phyloP scores from a whole-genome alignment of 352 stramenopile species.

The Halophytophthora polymorphica region DNA sequence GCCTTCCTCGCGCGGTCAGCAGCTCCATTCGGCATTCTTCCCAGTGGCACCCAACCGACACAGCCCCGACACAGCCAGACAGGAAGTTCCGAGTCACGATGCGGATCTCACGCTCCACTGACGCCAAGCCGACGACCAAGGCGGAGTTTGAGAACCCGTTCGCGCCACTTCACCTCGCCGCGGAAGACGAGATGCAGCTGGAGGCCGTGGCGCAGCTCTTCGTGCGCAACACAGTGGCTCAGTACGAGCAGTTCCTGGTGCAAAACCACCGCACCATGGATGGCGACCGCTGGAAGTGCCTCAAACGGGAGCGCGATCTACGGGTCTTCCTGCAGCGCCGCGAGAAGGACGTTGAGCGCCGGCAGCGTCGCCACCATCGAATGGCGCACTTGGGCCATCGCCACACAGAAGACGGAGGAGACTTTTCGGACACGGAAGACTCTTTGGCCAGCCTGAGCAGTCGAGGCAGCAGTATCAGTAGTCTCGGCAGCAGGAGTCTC shows the following conservation, averaged over 20 bases:
- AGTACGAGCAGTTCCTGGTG: slow-evolving; percentile 54
- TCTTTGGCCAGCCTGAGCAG: slow-evolving; percentile 20
- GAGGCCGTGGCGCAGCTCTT: slow-evolving; percentile 38
- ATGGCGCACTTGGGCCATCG: slow-evolving; percentile 21
- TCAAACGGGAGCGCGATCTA: slow-evolving; percentile 47
- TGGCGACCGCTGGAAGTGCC: slow-evolving; percentile 42
- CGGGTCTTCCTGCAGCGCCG: slow-evolving; percentile 43
- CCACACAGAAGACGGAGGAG: slow-evolving; percentile 12
- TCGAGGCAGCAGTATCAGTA: slow-evolving; percentile 26
- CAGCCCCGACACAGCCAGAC: too few species aligned
- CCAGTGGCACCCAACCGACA: too few species aligned
- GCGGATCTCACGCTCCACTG: too few species aligned
- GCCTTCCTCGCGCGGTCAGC: too few species aligned
- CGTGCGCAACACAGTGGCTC: slow-evolving; percentile 40
- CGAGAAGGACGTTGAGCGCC: slow-evolving; percentile 31
- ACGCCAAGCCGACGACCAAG: too few species aligned
- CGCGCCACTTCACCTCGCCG: slow-evolving; percentile 29
- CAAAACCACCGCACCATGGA: slow-evolving; percentile 38
- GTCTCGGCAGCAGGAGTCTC: slow-evolving; percentile 13
- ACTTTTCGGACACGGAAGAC: slow-evolving; percentile 18
- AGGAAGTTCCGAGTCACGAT: too few species aligned
- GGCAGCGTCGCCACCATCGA: slow-evolving; percentile 24
- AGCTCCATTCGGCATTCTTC: too few species aligned
- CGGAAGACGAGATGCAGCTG: slow-evolving; percentile 38
- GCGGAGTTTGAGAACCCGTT: slow-evolving; percentile 50